Evolutionary conservation across 2,329 filamentous ascomycete genomes (phyloP), one percentile per base, ranked within the genome.

Genomic region (Ophiostoma ulmi): DNA sequence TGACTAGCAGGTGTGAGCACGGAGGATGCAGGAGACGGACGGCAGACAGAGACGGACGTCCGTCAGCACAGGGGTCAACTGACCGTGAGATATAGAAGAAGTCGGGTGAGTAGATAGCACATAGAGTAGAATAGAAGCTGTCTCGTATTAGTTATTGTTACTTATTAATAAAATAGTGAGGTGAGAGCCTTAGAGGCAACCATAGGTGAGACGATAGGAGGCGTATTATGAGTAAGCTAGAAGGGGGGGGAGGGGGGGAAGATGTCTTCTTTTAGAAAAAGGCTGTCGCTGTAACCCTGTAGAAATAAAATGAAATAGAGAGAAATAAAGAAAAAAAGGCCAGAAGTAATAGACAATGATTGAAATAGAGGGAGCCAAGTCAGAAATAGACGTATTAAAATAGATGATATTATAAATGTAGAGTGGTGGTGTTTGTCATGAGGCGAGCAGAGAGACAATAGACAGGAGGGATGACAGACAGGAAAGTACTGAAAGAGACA

Each of bases 131-230:
- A 26, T 5, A 58, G 44, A 31, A 22, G 52, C 52, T 26, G 52
- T 26, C 52, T 58, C 22, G n/a, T 58, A 22, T 58, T 58, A 26
- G 17, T 58, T 22, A 58, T 58, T 17, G n/a, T 26, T 5, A 13
- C 26, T 26, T 26, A 26, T 58, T 58, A 58, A 26, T 31, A 26
- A 22, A 58, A 26, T 44, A 44, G 20, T 26, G 22, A 22, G n/a
- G 52, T 58, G 52, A 58, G 52, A 58, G 52, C 52, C 52, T 58
- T 26, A 22, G 52, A 58, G 52, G 52, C 52, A 58, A 6, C 52
- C 52, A 58, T 58, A 58, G 48, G 52, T 58, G 52, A 58, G 52
- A 58, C 17, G 52, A 22, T 22, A 58, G 22, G n/a, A 26, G 52
- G 52, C 52, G 52, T 22, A 58, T 22, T 26, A 14, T 22, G n/a